Evolutionary conservation across 768 basidiomycete species (phyloP), one percentile per base, ranked within the genome.

Genomic region (Tubosaeta sp.): DNA sequence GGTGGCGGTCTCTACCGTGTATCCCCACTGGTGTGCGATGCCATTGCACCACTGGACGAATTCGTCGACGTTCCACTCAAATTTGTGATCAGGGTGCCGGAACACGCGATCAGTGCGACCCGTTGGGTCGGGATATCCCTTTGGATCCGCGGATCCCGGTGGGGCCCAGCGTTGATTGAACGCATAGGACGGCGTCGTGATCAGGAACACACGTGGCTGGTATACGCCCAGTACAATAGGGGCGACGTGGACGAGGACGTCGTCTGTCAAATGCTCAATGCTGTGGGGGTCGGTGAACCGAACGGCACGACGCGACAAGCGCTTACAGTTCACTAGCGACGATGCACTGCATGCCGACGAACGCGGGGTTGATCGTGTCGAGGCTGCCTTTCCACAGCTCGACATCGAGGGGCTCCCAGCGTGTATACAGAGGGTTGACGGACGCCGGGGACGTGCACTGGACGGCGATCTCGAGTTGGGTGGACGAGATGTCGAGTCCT

Each of bases 121-220:
- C 0, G 91, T 93, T 3, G 93, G 91, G 67, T 95, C 92, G 0
- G 67, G 74, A 63, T 67, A 83, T 1, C 87, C 91, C 22, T 68
- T 62, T 13, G 78, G 59, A 16, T 73, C 65, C 5, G 70, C 69
- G 0, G 69, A 65, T 34, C 70, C 73, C 0, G 86, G 87, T 1
- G 80, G 65, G 0, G 82, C 78, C 72, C 91, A 92, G 1, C 84
- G 81, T 17, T 75, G 76, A 57, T 92, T 95, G 75, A 88, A 95
- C 2, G 79, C 83, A 71, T 86, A 93, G 3, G 87, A 89, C 0
- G 91, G 92, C 0, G 92, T 95, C 0, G 92, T 95, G 60, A 94
- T 63, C 19, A 95, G 76, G 41, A 92, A 74, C 39, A 85, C 62
- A 26, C 76, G 74, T 1, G 93, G 92, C 50, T 81, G 83, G 60